Evolutionary conservation across 2,329 filamentous ascomycete species (phyloP), one percentile per base, ranked within the genome.

Genomic region (Podosphaera xanthii): DNA sequence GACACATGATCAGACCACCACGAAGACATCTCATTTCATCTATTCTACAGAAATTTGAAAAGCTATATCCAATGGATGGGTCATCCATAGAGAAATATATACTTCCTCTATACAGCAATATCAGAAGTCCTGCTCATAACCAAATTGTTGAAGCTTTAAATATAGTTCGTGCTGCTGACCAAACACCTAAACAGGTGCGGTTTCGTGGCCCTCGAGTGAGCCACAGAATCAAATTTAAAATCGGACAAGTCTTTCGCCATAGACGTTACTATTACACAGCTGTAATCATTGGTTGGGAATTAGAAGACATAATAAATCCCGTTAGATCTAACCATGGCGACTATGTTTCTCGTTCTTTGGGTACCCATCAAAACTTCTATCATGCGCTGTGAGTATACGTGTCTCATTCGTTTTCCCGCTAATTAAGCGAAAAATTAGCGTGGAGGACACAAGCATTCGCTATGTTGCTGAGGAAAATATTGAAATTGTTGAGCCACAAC

Each of bases 211-310:
- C 59, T n/a, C 49, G 42, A 12, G 60, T 58, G 40, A 54, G 61
- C 61, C 59, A 60, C 61, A 66, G 67, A n/a, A 79, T 88, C 57
- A 76, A 72, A 61, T 91, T 81, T 69, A 79, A 76, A 57, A 78
- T 95, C 56, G 92, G 92, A 0, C 85, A 94, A 65, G 77, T 95
- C 5, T 94, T 97, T 68, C 78, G 77, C 55, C 92, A 98, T 71
- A 81, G 76, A 62, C 79, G 89, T 53, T 95, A 92, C 69, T 74
- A 77, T 30, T 95, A 91, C 69, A 74, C 83, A 56, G 90, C 84
- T 22, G 78, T 94, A 34, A 86, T 98, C 60, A 87, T 85, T 12
- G 90, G 90, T n/a, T 98, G 91, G 90, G 72, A 70, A 61, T 71
- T 71, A 34, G 74, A 76, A 62, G 84, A 76, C 66, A 77, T 72